phyloP scores from a whole-genome alignment of 2,329 filamentous ascomycete genomes.

The Bipolaris zeicola region DNA sequence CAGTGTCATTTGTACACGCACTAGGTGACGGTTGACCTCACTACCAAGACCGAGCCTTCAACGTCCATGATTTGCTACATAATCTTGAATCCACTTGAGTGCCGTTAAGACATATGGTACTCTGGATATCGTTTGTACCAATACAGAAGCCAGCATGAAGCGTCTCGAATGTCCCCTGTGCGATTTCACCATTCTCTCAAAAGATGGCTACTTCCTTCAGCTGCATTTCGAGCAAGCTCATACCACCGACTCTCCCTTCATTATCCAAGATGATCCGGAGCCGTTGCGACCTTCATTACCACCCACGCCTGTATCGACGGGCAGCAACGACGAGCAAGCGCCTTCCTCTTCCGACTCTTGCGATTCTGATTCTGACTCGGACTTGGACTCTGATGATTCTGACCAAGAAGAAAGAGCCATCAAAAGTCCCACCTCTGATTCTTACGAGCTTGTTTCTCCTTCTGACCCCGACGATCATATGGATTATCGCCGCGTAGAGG shows the following conservation, averaged over 20 bases:
- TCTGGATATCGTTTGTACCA: conserved; percentile 3
- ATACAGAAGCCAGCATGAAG: conserved; percentile 26
- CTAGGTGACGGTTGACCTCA: conserved; percentile 16
- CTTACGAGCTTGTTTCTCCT: conserved; percentile 51
- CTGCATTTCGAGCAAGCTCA: conserved; percentile 51
- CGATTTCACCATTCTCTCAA: conserved; percentile 34
- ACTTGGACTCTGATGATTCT: conserved; percentile 20
- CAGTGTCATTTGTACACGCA: conserved; percentile 8
- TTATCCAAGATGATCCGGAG: conserved; percentile 39
- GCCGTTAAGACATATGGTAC: conserved; percentile 4
- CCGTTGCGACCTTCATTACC: conserved; percentile 32
- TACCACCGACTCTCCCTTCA: conserved; percentile 47
- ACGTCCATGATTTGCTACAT: background rate
- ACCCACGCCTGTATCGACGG: conserved; percentile 24
- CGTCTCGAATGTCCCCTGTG: conserved; percentile 46
- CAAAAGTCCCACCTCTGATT: conserved; percentile 51
- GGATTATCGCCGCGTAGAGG: conserved; percentile 51
- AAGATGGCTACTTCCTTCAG: conserved; percentile 43
- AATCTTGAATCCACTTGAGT: background rate
- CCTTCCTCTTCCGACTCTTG: conserved; percentile 36
- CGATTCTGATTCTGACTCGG: background rate
- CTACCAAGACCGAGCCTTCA: background rate
- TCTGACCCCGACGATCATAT: conserved; percentile 55
- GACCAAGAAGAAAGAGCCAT: conserved; percentile 39
- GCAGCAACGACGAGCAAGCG: conserved; percentile 24